phyloP scores from a whole-genome alignment of 371 early-diverging fungal species.

The Conidiobolus incongruus region DNA sequence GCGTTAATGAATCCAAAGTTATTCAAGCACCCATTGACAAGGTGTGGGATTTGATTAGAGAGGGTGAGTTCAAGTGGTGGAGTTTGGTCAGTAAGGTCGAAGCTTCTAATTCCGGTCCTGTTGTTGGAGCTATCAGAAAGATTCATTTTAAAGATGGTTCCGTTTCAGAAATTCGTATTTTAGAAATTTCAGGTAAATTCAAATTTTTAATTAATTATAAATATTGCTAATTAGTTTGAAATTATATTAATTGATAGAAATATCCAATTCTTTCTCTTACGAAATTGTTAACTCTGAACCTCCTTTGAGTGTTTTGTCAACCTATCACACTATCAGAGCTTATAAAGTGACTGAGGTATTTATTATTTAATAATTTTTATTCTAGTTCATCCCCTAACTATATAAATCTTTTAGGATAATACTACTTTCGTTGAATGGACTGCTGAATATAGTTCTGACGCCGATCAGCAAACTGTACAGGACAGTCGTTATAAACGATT shows the following conservation, averaged over 20 bases:
- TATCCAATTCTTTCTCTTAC: constrained; percentile 23
- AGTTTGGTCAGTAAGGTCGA: constrained; percentile 1
- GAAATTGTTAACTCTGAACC: constrained; percentile 33
- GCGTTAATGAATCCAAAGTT: not conserved
- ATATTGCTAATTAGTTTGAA: not conserved
- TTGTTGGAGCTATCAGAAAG: not conserved
- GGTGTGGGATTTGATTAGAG: not conserved
- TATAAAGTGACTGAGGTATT: constrained; percentile 17
- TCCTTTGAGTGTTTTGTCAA: constrained; percentile 20
- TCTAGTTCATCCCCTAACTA: not conserved
- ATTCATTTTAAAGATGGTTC: constrained; percentile 4
- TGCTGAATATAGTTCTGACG: constrained; percentile 28
- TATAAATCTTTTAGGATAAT: constrained; percentile 16
- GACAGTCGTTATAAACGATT: constrained; percentile 39
- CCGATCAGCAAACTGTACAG: constrained; percentile 19
- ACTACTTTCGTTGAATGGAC: constrained; percentile 36
- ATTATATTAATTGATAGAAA: constrained; percentile 10
- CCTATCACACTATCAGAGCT: constrained; percentile 25
- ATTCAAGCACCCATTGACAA: constrained; percentile 2
- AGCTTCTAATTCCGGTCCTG: not conserved
- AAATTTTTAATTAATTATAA: no score
- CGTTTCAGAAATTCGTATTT: not conserved
- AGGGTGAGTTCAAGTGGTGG: constrained; percentile 1
- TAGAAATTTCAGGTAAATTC: constrained; percentile 1
- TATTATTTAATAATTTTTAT: not conserved